These are phyloP conservation scores for Trichosanthes cucumerina DNA, from an alignment of 306 rosid genomes.

Conservation along the genomic window DNA sequence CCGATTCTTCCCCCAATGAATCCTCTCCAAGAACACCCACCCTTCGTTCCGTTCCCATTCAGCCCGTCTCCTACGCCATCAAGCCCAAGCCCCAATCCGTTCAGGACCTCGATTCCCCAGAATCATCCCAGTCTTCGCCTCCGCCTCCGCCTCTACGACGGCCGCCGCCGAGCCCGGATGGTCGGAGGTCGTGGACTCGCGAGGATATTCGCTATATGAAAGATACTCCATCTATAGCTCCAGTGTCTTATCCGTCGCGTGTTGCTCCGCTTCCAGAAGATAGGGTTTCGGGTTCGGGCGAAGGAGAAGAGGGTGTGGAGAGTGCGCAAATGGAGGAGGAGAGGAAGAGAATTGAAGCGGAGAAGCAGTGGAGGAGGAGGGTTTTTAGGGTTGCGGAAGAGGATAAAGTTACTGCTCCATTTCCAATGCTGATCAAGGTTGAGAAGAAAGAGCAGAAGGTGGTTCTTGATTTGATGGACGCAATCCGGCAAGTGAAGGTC, in stretches of 20 bases:
- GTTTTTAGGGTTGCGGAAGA: slow-evolving; percentile 37
- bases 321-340: slow-evolving; percentile 32
- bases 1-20: slow-evolving; percentile 19
- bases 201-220: slow-evolving; percentile 64
- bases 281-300: slow-evolving; percentile 15
- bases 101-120: slow-evolving; percentile 19
- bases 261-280: slow-evolving; percentile 87
- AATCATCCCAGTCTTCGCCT: slow-evolving; percentile 6
- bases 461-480: slow-evolving; percentile 64
- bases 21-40: slow-evolving; percentile 12
- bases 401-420: slow-evolving; percentile 48
- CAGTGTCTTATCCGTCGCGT: slow-evolving; percentile 46
- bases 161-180: slow-evolving; percentile 21
- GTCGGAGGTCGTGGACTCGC: slow-evolving; percentile 39
- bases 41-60: slow-evolving; percentile 32
- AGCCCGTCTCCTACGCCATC: slow-evolving; percentile 56
- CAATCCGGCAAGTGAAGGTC: slow-evolving; percentile 84
- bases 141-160: slow-evolving; percentile 25
- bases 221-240: slow-evolving; percentile 42
- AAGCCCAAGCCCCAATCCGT: slow-evolving; percentile 41
- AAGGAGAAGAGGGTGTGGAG: slow-evolving; percentile 5
- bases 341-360: slow-evolving; percentile 39
- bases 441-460: slow-evolving; percentile 56
- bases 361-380: slow-evolving; percentile 28
- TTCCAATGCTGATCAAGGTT: slow-evolving; percentile 54